Evolutionary conservation across 2,329 filamentous ascomycete species (phyloP).

Genomic region (Cercospora nicotianae): DNA sequence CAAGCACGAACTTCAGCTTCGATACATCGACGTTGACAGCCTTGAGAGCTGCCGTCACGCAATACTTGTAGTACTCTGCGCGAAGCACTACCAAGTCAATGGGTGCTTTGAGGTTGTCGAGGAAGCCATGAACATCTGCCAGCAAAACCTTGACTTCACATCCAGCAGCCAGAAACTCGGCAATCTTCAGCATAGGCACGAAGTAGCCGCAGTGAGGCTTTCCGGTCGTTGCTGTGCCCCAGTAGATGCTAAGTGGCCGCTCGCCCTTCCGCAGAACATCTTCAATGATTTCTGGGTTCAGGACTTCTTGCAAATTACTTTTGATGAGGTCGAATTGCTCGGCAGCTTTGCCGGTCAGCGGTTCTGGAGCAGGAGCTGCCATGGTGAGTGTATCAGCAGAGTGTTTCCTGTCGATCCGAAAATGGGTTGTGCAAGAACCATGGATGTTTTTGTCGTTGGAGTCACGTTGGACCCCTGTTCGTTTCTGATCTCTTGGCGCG

Average conservation of each 20-base stretch:
- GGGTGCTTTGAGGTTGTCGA: conserved; percentile 61
- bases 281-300: conserved; percentile 82
- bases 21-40: conserved; percentile 77
- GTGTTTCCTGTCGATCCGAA: neutral
- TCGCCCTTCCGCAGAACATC: conserved; percentile 68
- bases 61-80: conserved; percentile 77
- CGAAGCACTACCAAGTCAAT: conserved; percentile 82
- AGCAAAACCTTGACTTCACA: conserved; percentile 61
- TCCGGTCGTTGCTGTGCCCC: conserved; percentile 85
- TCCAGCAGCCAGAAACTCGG: conserved; percentile 79
- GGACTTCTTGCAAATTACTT: conserved; percentile 71
- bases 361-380: conserved; percentile 5
- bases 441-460: neutral
- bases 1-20: conserved; percentile 79
- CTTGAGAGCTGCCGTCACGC: conserved; percentile 72
- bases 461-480: conserved; percentile 5
- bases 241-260: conserved; percentile 76
- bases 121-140: conserved; percentile 64
- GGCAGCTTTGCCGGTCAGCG: conserved; percentile 35
- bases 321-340: conserved; percentile 75
- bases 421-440: neutral
- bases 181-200: conserved; percentile 84
- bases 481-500: conserved; percentile 1
- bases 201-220: conserved; percentile 88
- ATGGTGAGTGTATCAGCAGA: neutral